Evolutionary conservation across 225 moss, liverwort and hornwort species (phyloP), one percentile per base, ranked within the genome.

Genomic region (Marchantia paleacea): DNA sequence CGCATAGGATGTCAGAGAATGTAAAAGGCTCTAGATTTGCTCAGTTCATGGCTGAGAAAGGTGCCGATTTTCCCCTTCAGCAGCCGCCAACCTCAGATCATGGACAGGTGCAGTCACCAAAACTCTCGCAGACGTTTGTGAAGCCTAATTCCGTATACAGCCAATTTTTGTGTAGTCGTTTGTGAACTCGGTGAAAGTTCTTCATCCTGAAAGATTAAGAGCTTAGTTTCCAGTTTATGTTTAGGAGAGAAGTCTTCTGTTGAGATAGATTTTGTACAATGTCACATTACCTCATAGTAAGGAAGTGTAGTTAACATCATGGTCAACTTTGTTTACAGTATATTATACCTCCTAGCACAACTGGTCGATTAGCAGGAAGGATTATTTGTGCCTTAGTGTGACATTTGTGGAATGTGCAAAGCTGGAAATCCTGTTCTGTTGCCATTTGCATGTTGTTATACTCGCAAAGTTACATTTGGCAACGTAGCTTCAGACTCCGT

Each of bases 21-120:
- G 82, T 73, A 61, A 94, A 88, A 85, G 97, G 94, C 50, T 89
- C 94, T 8, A 89, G 90, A 47, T 94, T 97, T 85, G 92, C 92
- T 22, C 88, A 90, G 77, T 97, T 92, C 53, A 83, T 91, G 7
- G 78, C 90, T 58, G 92, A 89, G 72, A 91, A 85, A 80, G 89
- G 88, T 75, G 83, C 84, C 75, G 86, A 88, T 62, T 89, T 86
- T 77, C 80, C 82, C 61, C 83, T 89, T 20, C 73, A 63, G 55
- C 79, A 78, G 62, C 82, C 58, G 69, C 53, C 69, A 48, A 61
- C 30, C 6, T 53, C 69, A 52, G 77, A 71, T 24, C 78, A 63
- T 15, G n/a, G 67, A 67, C 67, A 48, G 61, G 26, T 80, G 65
- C 58, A 73, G 54, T 68, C 82, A 75, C 84, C 61, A 6, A 79